Base-by-base conservation (phyloP, 345 rosid species). In the Theobroma cacao region DNA sequence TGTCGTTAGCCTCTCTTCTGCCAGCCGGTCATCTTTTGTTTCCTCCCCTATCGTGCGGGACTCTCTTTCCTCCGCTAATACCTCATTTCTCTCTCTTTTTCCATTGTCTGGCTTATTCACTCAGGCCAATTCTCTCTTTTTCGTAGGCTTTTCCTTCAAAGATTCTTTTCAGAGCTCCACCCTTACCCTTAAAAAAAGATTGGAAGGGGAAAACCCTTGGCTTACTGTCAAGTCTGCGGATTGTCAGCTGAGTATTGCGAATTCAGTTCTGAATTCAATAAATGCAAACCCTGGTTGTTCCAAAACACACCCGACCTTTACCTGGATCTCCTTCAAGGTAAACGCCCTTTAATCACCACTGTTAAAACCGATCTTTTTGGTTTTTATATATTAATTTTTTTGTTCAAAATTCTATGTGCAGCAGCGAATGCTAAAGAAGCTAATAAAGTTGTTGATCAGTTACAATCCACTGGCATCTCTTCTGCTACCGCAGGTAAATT, bases 241-340 rank as follows among this genome's bases (percentile, higher is more conserved):
- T 82, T 88, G 11, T 88, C 91, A 0, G 84, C 89, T 0, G 89
- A 86, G 78, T 88, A 84, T 79, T 86, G 87, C 73, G 89, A 88
- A 63, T 88, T 85, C 61, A 89, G 88, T 12, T 78, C 89, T 64
- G 86, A 86, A 50, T 86, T 88, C 66, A 87, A 80, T 20, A 83
- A 79, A 77, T 86, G 89, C 79, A 86, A 88, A 64, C 87, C 88
- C 52, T 86, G 89, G 89, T 76, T 88, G 81, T 77, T 86, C 85
- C 80, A 82, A 73, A 88, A 86, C 80, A 80, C 84, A 0, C 84
- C 87, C 63, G 85, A 85, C 58, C 88, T 86, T 65, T 88, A 86
- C 52, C 87, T 87, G 17, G 85, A 88, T 82, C 91, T 86, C 72
- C 31, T 81, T 62, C 64, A 79, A 75, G 90, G 88, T 85, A 45